These are phyloP conservation scores for Nakazawaea molendinolei DNA, from an alignment of 805 yeast genomes.

Conservation along the genomic window DNA sequence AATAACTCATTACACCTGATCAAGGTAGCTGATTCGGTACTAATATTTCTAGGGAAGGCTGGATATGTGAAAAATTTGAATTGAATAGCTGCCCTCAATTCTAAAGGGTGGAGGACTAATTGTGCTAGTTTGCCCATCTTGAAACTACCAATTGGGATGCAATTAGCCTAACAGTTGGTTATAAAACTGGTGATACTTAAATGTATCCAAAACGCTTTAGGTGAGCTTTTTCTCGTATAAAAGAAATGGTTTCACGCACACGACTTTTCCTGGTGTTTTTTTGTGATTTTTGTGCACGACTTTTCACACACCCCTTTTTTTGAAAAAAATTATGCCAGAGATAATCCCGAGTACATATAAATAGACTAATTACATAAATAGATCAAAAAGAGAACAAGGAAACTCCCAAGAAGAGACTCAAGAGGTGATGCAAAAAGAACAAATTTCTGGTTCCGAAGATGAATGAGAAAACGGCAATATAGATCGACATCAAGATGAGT, in stretches of 20 bases:
- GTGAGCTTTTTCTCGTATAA: too few species aligned
- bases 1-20: constrained; percentile 64
- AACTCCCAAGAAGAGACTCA: constrained; percentile 42
- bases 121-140: constrained; percentile 56
- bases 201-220: too few species aligned
- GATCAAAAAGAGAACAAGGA: constrained; percentile 4
- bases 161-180: too few species aligned
- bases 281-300: background rate
- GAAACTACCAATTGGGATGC: too few species aligned
- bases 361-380: background rate
- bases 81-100: constrained; percentile 62
- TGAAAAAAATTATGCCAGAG: too few species aligned
- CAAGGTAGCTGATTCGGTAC: constrained; percentile 34
- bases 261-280: background rate
- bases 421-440: constrained; percentile 77
- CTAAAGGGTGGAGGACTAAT: constrained; percentile 63
- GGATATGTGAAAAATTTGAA: constrained; percentile 48
- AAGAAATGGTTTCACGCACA: background rate
- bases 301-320: too few species aligned
- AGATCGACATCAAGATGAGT: constrained; percentile 30
- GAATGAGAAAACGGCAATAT: constrained; percentile 54
- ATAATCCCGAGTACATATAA: background rate
- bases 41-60: constrained; percentile 40
- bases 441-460: constrained; percentile 75
- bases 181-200: too few species aligned